Conservation (phyloP, 257 asterid species). For the Solanum sitiens region DNA sequence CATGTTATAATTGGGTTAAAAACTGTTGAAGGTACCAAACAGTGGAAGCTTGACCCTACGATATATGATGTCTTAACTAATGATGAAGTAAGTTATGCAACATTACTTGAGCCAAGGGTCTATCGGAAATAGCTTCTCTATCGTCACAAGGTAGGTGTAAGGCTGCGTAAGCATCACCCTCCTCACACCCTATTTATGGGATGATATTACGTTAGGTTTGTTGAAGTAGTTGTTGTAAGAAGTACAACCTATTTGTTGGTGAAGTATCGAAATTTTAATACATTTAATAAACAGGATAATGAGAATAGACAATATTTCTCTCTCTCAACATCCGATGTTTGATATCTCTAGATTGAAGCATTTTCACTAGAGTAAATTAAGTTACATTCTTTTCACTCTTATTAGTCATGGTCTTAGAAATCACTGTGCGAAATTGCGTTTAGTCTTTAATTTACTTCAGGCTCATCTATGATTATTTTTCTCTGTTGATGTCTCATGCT, state of each 20-base stretch:
- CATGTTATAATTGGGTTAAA: slow-evolving; percentile 86
- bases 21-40: slow-evolving; percentile 90
- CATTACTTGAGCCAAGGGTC: too few species aligned
- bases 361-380: neutral
- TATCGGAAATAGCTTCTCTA: too few species aligned
- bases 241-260: neutral
- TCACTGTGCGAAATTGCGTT: neutral
- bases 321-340: neutral
- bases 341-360: neutral
- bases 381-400: neutral
- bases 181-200: too few species aligned
- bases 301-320: neutral
- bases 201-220: too few species aligned
- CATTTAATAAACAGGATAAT: neutral
- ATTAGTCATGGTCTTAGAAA: neutral
- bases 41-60: slow-evolving; percentile 87
- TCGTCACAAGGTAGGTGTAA: too few species aligned
- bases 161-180: too few species aligned
- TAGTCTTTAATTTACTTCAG: neutral
- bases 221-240: slow-evolving; percentile 7
- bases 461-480: neutral
- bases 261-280: neutral
- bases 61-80: slow-evolving; percentile 84
- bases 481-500: neutral
- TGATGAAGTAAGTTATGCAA: slow-evolving; percentile 47